Base-by-base conservation (phyloP, 2,329 filamentous ascomycete genomes). In the Diplodia scrobiculata region DNA sequence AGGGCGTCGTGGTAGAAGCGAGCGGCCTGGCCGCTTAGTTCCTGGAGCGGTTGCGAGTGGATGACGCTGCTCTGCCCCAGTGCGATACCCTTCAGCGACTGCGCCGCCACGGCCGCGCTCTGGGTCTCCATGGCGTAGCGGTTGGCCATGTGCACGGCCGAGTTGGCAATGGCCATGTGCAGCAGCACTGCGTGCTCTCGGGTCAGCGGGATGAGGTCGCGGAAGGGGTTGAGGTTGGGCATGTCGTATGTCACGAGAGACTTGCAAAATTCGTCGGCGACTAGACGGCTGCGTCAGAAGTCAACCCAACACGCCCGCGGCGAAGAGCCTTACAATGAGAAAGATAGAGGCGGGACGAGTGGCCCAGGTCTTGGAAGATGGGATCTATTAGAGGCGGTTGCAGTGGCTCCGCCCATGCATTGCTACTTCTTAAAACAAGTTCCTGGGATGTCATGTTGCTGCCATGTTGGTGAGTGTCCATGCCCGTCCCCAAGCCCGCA, bases 231-330 rank as follows among this genome's bases (percentile, higher is more conserved):
- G 17, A 78, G 75, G 1, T 78, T 76, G 34, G 76, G 75, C 32
- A 76, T 72, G 34, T 83, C 79, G 70, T 83, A 82, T 3, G 83
- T 73, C 0, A 82, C 79, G 67, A 87, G 79, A 69, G 86, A 84
- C 72, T 82, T 80, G 73, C 84, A 86, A 66, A 87, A 76, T 47
- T 81, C 74, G n/a, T 72, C 25, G 51, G 58, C 58, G 38, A 62
- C 58, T 62, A 19, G n/a, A 50, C 45, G n/a, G 34, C 25, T 5
- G 21, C 19, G 21, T 62, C 45, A 62, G 58, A 45, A n/a, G n/a
- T 62, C 41, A 11, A 47, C 13, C 17, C 7, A 5, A n/a, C 25
- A 13, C 21, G 27, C 19, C 21, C 17, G 13, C 3, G 17, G 38
- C 29, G 29, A 32, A 13, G 9, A 9, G 17, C 19, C 48, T 64